These are phyloP conservation scores for Brassica napus DNA, from an alignment of 345 rosid species.

Conservation along the genomic window Da-Ae NC_063438.1:23275001-23275500, in stretches of 20 bases:
- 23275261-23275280: slow-evolving; percentile 3
- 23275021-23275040: no score
- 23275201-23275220: slow-evolving; percentile 15
- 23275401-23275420: slow-evolving; percentile 92
- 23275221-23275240: slow-evolving; percentile 3
- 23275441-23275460: slow-evolving; percentile 91
- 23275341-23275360: slow-evolving; percentile 75
- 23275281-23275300: slow-evolving; percentile 17
- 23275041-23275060: no score
- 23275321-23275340: slow-evolving; percentile 61
- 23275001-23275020: no score
- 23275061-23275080: no score
- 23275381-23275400: slow-evolving; percentile 78
- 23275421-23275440: slow-evolving; percentile 79
- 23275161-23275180: background rate
- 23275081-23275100: background rate
- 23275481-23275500: slow-evolving; percentile 88
- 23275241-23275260: slow-evolving; percentile 8
- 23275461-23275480: slow-evolving; percentile 98
- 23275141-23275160: background rate
- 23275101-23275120: background rate
- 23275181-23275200: slow-evolving; percentile 1
- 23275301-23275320: slow-evolving; percentile 53
- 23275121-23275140: background rate
- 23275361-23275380: slow-evolving; percentile 65